These are phyloP conservation scores for Cordyceps tenuipes DNA, from an alignment of 2,329 filamentous ascomycete genomes.

Conservation along the genomic window DNA sequence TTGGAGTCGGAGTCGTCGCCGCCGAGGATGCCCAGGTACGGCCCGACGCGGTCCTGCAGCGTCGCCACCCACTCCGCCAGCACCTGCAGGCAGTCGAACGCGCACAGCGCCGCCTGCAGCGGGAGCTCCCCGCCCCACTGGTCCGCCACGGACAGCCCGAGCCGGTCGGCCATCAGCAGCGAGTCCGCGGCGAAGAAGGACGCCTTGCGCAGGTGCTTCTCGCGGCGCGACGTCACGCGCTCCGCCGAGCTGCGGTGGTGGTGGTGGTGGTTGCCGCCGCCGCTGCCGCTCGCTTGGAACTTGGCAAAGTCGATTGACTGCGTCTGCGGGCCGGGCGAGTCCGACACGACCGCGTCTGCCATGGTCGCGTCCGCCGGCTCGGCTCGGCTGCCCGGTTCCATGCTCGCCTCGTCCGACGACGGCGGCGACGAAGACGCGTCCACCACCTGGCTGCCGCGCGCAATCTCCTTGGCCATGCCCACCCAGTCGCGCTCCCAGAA, in stretches of 20 bases:
- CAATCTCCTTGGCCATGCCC: conserved; percentile 79
- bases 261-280: too few species aligned
- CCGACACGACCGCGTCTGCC: conserved; percentile 37
- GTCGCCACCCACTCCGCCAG: conserved; percentile 91
- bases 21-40: conserved; percentile 78
- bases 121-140: conserved; percentile 77
- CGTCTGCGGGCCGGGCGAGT: conserved; percentile 43
- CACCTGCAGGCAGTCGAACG: conserved; percentile 89
- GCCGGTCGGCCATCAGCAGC: conserved; percentile 76
- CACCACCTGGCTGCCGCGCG: conserved; percentile 65
- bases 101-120: conserved; percentile 83
- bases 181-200: conserved; percentile 93
- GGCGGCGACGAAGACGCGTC: conserved; percentile 28
- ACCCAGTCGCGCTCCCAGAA: conserved; percentile 95
- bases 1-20: too few species aligned
- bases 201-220: conserved; percentile 86
- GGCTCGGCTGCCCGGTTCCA: conserved; percentile 34
- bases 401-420: conserved; percentile 43
- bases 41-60: conserved; percentile 87
- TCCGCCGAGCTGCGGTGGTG: conserved; percentile 6
- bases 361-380: conserved; percentile 34
- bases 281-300: conserved; percentile 16
- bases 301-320: conserved; percentile 40
- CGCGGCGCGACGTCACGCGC: conserved; percentile 49
- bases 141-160: conserved; percentile 79